Percentiles rank a stretch among this genome's conserved stretches.
These are phyloP conservation scores for Chrysoporthe puriensis DNA, from an alignment of 2,329 filamentous ascomycete genomes.

Conservation along the genomic window DNA sequence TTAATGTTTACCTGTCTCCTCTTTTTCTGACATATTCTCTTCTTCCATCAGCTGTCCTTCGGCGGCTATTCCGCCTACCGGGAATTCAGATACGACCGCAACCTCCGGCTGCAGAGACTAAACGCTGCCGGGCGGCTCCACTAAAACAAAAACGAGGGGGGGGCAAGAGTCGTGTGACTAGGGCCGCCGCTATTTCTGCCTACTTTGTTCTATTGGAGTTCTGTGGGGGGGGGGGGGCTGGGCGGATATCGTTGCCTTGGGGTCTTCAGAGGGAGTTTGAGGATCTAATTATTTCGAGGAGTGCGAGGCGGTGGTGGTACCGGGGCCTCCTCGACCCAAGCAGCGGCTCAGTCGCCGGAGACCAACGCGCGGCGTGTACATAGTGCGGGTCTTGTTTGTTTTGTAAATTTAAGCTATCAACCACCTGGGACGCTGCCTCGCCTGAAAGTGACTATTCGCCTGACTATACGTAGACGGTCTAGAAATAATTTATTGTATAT, in stretches of 20 bases:
- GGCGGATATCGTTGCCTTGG: slow-evolving; percentile 19
- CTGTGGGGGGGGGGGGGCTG: neutral
- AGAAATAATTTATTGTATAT: neutral
- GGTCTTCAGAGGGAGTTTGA: neutral
- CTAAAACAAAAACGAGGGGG: neutral
- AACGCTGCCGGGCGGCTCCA: slow-evolving; percentile 21
- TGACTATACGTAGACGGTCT: no score
- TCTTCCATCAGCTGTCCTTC: slow-evolving; percentile 14
- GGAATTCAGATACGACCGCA: slow-evolving; percentile 26
- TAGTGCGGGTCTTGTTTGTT: no score
- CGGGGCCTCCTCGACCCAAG: no score
- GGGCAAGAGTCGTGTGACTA: no score
- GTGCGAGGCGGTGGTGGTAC: neutral
- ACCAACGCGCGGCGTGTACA: neutral
- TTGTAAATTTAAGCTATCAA: no score
- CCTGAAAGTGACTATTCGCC: no score
- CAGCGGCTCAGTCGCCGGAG: neutral
- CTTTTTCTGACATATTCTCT: neutral
- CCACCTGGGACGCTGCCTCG: no score
- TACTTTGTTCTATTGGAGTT: neutral
- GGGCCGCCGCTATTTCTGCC: no score
- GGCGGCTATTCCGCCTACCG: slow-evolving; percentile 24
- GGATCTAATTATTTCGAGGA: neutral
- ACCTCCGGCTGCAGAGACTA: slow-evolving; percentile 24
- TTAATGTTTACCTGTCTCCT: no score